Evolutionary conservation across 78 protist species (phyloP).

Genomic region (Dictyostelium purpureum): DNA sequence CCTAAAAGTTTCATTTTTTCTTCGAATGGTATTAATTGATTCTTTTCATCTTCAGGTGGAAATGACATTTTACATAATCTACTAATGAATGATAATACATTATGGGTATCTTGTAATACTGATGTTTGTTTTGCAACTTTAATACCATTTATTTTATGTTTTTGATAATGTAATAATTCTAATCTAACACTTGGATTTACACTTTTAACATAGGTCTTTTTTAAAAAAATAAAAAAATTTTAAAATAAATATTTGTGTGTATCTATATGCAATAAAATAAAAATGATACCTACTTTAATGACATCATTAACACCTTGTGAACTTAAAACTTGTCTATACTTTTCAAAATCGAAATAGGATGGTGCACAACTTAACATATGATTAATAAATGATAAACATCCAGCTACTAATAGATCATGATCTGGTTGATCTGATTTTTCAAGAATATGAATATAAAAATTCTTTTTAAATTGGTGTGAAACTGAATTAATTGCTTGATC

Average conservation of each 20-base stretch:
- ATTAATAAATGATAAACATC: conserved; percentile 70
- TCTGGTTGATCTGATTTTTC: conserved; percentile 7
- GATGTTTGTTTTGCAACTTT: conserved; percentile 35
- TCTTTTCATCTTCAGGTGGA: neutral
- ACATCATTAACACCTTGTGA: conserved; percentile 63
- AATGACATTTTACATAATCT: conserved; percentile 72
- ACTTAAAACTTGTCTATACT: conserved; percentile 55
- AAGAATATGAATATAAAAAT: conserved; percentile 45
- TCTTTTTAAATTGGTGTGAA: conserved; percentile 42
- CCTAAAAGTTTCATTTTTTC: conserved; percentile 35
- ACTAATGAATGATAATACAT: conserved; percentile 5
- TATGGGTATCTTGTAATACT: neutral
- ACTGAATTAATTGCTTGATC: conserved; percentile 47
- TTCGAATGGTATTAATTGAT: neutral
- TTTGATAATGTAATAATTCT: conserved; percentile 70
- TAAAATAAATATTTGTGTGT: neutral
- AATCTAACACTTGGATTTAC: conserved; percentile 57
- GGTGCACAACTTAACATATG: conserved; percentile 70
- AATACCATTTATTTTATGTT: conserved; percentile 33
- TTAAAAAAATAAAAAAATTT: neutral
- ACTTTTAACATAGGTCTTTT: conserved; percentile 44
- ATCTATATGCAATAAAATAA: neutral
- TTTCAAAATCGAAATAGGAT: conserved; percentile 60
- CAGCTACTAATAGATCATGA: conserved; percentile 42
- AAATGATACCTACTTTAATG: conserved; percentile 7